These are phyloP conservation scores for Gryganskiella cystojenkinii DNA, from an alignment of 192 early-diverging fungal species.

Conservation along the genomic window DNA sequence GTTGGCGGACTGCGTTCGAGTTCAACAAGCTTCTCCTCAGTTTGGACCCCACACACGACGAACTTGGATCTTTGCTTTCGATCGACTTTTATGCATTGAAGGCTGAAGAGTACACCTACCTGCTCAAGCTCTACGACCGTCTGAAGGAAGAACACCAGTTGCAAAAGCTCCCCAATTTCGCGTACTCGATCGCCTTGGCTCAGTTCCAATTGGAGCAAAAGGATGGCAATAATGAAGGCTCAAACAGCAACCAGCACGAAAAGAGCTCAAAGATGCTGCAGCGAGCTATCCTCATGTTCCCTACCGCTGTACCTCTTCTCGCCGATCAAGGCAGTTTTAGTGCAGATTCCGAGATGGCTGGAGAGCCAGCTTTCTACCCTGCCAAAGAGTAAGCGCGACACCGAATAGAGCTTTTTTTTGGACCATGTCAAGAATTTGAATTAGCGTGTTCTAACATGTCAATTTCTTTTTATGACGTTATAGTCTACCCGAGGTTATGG, in stretches of 20 bases:
- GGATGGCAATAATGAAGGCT: slow-evolving; percentile 4
- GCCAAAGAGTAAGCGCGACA: slow-evolving; percentile 48
- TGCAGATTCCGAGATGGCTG: slow-evolving; percentile 64
- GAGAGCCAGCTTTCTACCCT: slow-evolving; percentile 65
- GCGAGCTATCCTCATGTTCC: slow-evolving; percentile 79
- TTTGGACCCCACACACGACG: slow-evolving; percentile 83
- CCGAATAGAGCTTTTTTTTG: no score
- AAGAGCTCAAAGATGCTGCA: slow-evolving; percentile 69
- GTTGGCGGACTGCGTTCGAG: slow-evolving; percentile 94
- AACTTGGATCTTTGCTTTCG: slow-evolving; percentile 76
- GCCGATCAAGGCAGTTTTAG: slow-evolving; percentile 72
- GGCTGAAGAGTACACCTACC: slow-evolving; percentile 75
- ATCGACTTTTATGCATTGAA: slow-evolving; percentile 91
- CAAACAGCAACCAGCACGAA: slow-evolving; percentile 13
- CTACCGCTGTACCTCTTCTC: slow-evolving; percentile 69
- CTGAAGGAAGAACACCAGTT: slow-evolving; percentile 52
- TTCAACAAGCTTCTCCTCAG: slow-evolving; percentile 76
- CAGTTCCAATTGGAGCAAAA: slow-evolving; percentile 77
- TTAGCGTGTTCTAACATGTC: slow-evolving; percentile 23
- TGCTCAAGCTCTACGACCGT: slow-evolving; percentile 53
- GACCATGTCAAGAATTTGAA: no score
- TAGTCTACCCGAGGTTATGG: slow-evolving; percentile 59
- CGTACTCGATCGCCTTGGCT: slow-evolving; percentile 80
- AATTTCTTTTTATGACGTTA: neutral
- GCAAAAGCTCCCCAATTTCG: slow-evolving; percentile 73